These are phyloP conservation scores for Backusella morwellensis DNA, from an alignment of 192 early-diverging fungal species.

Conservation along the genomic window DNA sequence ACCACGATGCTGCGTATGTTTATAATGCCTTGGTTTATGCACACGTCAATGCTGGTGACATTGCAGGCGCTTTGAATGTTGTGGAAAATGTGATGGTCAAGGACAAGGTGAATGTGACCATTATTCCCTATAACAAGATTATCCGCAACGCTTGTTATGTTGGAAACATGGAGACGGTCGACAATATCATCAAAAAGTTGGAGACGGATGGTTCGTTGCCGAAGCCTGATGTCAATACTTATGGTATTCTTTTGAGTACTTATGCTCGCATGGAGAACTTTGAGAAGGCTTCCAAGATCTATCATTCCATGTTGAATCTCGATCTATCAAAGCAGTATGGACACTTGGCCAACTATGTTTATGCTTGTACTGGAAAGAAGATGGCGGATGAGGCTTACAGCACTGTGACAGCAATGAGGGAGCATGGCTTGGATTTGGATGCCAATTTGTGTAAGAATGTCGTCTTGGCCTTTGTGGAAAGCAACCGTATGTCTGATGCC, in stretches of 20 bases:
- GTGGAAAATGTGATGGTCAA: conserved; percentile 31
- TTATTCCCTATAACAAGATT: conserved; percentile 32
- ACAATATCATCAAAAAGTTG: conserved; percentile 1
- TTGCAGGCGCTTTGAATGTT: conserved; percentile 27
- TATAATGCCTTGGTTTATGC: conserved; percentile 37
- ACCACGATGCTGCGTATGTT: conserved; percentile 28
- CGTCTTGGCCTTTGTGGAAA: background rate
- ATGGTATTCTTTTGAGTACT: conserved; percentile 21
- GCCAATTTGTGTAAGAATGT: conserved; percentile 16
- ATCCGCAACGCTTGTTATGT: conserved; percentile 20
- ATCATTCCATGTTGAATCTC: conserved; percentile 11
- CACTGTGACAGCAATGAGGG: conserved; percentile 14
- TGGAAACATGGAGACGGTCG: conserved; percentile 10
- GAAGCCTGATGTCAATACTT: conserved; percentile 29
- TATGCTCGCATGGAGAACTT: conserved; percentile 13
- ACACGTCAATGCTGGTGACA: conserved; percentile 28
- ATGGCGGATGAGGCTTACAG: conserved; percentile 9
- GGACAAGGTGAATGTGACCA: conserved; percentile 20
- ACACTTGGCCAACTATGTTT: conserved; percentile 27
- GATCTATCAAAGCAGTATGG: conserved; percentile 29
- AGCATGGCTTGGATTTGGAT: conserved; percentile 23
- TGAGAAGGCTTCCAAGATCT: conserved; percentile 11
- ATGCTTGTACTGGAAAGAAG: conserved; percentile 10
- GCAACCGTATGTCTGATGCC: background rate
- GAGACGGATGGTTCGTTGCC: conserved; percentile 17